Percentiles rank a stretch among this genome's conserved stretches.
phyloP scores from a whole-genome alignment of 2,329 filamentous ascomycete species.

The Alternaria rosae region DNA sequence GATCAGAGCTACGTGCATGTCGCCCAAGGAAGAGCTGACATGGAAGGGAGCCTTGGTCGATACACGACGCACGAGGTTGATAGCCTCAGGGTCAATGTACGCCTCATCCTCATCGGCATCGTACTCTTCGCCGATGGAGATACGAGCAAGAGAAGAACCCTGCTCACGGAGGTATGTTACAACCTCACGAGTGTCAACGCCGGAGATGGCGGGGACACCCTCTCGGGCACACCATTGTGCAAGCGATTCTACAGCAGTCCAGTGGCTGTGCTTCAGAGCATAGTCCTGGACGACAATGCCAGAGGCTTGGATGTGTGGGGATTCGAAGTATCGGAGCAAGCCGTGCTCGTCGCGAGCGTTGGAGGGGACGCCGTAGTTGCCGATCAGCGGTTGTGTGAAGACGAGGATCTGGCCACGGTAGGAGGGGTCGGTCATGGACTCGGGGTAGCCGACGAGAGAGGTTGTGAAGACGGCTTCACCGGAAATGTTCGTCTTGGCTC shows the following conservation, averaged over 20 bases:
- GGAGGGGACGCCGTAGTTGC: conserved; percentile 97
- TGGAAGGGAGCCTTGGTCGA: conserved; percentile 99
- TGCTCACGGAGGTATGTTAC: conserved; percentile 96
- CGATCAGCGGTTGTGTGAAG: conserved; percentile 97
- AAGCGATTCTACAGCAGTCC: conserved; percentile 96
- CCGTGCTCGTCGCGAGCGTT: conserved; percentile 84
- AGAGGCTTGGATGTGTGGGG: conserved; percentile 93
- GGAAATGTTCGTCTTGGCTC: conserved; percentile 94
- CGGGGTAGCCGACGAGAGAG: conserved; percentile 95
- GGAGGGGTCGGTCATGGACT: conserved; percentile 77
- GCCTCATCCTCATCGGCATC: conserved; percentile 98
- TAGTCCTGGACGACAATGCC: conserved; percentile 96
- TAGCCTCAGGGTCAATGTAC: conserved; percentile 92
- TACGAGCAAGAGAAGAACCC: conserved; percentile 92
- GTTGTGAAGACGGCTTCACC: conserved; percentile 99
- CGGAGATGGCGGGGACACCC: conserved; percentile 93
- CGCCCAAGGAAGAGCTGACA: conserved; percentile 81
- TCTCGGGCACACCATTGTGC: conserved; percentile 95
- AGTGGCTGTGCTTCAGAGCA: conserved; percentile 93
- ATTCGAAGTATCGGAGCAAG: conserved; percentile 97
- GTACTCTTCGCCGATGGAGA: conserved; percentile 96
- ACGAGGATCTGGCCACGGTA: conserved; percentile 91
- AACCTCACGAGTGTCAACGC: conserved; percentile 95
- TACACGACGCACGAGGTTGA: conserved; percentile 94
- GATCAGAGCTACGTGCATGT: conserved; percentile 90